Evolutionary conservation across 352 stramenopile species (phyloP).

Genomic region (Sclerospora graminicola): DNA sequence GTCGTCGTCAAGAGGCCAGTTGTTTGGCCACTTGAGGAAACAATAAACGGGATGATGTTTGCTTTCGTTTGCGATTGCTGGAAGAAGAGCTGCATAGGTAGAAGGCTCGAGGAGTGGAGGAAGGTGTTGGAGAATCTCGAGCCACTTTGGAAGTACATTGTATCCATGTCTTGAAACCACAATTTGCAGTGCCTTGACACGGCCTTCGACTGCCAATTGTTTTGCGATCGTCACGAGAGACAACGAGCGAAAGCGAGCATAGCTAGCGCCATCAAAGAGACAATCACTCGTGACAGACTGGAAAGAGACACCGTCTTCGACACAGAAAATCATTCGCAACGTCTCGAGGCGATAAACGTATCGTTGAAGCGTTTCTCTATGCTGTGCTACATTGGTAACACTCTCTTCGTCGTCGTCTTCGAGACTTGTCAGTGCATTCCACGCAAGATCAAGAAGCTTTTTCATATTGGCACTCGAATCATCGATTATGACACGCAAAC

Average conservation of each 20-base stretch:
- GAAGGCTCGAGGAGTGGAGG: conserved; percentile 26
- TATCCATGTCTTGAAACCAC: conserved; percentile 41
- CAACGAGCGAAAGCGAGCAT: conserved; percentile 18
- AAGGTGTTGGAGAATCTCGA: conserved; percentile 37
- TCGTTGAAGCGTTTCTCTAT: conserved; percentile 21
- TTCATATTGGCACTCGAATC: conserved; percentile 48
- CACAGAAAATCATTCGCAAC: conserved; percentile 23
- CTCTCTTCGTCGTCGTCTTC: conserved; percentile 1
- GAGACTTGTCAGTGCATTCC: conserved; percentile 17
- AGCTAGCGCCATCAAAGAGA: conserved; percentile 32
- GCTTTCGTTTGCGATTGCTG: conserved; percentile 26
- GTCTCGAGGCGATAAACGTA: conserved; percentile 42
- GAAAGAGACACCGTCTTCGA: conserved; percentile 15
- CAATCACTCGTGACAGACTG: conserved; percentile 15
- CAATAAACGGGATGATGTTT: no score
- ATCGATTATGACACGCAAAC: conserved; percentile 23
- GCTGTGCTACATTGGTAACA: conserved; percentile 3
- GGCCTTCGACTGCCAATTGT: conserved; percentile 40
- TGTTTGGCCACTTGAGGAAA: conserved; percentile 15
- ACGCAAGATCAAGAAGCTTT: conserved; percentile 37
- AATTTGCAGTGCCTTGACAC: conserved; percentile 29
- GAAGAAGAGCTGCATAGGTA: conserved; percentile 37
- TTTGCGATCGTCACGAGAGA: conserved; percentile 28
- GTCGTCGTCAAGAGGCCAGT: neutral
- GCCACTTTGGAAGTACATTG: conserved; percentile 38